These are phyloP conservation scores for Colletotrichum theobromicola DNA, from an alignment of 2,329 filamentous ascomycete genomes.

Conservation along the genomic window DNA sequence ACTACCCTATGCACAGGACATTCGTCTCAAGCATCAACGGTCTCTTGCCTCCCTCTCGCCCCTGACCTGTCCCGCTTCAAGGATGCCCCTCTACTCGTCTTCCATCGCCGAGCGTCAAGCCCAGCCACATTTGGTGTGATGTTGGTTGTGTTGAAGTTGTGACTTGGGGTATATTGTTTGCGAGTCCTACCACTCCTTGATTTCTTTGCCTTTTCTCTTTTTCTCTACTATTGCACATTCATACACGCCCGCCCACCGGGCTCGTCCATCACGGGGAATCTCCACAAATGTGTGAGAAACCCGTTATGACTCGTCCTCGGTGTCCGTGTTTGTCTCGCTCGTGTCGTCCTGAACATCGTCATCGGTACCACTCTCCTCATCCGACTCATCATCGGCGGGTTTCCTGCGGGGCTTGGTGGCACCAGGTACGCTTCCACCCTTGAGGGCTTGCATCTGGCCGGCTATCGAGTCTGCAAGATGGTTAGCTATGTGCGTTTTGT, in stretches of 20 bases:
- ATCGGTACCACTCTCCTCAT: slow-evolving; percentile 81
- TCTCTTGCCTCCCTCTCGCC: too few relatives aligned
- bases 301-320: slow-evolving; percentile 62
- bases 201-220: not conserved
- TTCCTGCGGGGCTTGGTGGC: slow-evolving; percentile 61
- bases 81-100: not conserved
- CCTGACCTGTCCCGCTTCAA: not conserved
- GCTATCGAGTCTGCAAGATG: slow-evolving; percentile 76
- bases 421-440: slow-evolving; percentile 66
- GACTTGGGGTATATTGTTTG: slow-evolving; percentile 21
- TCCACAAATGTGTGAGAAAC: not conserved
- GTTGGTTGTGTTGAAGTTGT: not conserved
- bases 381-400: slow-evolving; percentile 61
- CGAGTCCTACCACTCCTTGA: not conserved
- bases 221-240: not conserved
- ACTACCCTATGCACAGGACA: not conserved
- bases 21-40: too few relatives aligned
- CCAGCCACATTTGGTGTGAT: not conserved
- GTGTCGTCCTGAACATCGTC: slow-evolving; percentile 79
- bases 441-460: slow-evolving; percentile 88
- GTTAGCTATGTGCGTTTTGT: slow-evolving; percentile 30
- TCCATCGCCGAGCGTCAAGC: not conserved
- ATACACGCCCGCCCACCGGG: not conserved
- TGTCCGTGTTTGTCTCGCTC: slow-evolving; percentile 72
- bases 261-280: not conserved